A percentile compares a stretch with the other conserved stretches of the same genome.
Evolutionary conservation across 495 filamentous ascomycete genomes (phyloP).

Genomic region (Hypoxylon lenormandii): DNA sequence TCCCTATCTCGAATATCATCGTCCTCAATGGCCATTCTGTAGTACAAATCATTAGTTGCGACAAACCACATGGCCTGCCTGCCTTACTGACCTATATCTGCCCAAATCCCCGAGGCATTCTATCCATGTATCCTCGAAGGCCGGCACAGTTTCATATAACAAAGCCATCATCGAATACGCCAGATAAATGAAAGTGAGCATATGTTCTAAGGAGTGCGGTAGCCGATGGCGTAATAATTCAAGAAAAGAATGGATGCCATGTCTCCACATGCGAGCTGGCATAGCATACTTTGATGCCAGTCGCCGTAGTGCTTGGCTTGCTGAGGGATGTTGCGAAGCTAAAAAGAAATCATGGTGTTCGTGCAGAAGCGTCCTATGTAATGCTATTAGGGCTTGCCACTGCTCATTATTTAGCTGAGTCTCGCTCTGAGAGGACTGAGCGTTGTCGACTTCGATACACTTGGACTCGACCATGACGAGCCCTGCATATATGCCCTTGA

Average conservation of each 20-base stretch:
- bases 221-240: conserved; percentile 77
- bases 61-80: neutral
- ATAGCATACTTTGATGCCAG: conserved; percentile 80
- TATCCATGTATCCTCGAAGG: conserved; percentile 83
- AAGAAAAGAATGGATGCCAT: conserved; percentile 83
- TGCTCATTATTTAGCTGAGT: conserved; percentile 66
- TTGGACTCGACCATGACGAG: conserved; percentile 79
- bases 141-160: conserved; percentile 74
- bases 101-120: conserved; percentile 83
- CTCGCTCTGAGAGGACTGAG: conserved; percentile 62
- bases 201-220: conserved; percentile 77
- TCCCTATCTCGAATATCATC: conserved; percentile 74
- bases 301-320: conserved; percentile 67
- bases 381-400: conserved; percentile 75
- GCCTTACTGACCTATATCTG: conserved; percentile 48
- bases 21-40: conserved; percentile 77
- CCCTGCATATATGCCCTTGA: conserved; percentile 77
- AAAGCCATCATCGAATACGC: conserved; percentile 82
- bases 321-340: conserved; percentile 79
- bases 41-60: conserved; percentile 12
- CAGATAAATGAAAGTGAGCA: conserved; percentile 83
- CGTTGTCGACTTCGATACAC: conserved; percentile 75
- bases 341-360: conserved; percentile 87
- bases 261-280: conserved; percentile 86
- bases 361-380: conserved; percentile 78